Evolutionary conservation across 768 basidiomycete species (phyloP).

Genomic region (Boletus eberwhitei): DNA sequence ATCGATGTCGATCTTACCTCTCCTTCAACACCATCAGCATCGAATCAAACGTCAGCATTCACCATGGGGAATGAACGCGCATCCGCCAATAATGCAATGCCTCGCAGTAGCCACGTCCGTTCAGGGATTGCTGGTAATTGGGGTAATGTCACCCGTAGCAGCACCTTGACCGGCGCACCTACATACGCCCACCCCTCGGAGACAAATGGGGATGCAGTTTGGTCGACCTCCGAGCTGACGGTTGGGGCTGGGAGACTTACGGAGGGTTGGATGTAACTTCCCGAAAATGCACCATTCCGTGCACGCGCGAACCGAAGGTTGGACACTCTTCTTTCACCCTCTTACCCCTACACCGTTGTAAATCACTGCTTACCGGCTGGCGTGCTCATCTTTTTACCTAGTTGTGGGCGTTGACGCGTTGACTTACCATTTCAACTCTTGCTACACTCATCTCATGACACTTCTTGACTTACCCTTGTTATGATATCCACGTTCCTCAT

Average conservation of each 20-base stretch:
- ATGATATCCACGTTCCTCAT: slow-evolving; percentile 42
- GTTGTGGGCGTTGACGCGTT: slow-evolving; percentile 10
- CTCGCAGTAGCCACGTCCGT: slow-evolving; percentile 64
- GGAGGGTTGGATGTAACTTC: slow-evolving; percentile 45
- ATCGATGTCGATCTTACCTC: slow-evolving; percentile 56
- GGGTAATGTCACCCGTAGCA: slow-evolving; percentile 58
- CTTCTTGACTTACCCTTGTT: slow-evolving; percentile 37
- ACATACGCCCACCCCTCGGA: slow-evolving; percentile 56
- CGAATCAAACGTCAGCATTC: slow-evolving; percentile 41
- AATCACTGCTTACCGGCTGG: slow-evolving; percentile 8
- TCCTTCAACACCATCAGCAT: slow-evolving; percentile 51
- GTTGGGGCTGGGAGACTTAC: slow-evolving; percentile 50
- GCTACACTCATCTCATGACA: slow-evolving; percentile 30
- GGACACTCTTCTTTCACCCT: slow-evolving; percentile 37
- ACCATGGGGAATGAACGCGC: slow-evolving; percentile 39
- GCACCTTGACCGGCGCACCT: slow-evolving; percentile 45
- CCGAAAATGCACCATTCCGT: slow-evolving; percentile 3
- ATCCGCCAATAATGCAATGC: slow-evolving; percentile 28
- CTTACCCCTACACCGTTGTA: slow-evolving; percentile 3
- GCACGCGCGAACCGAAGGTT: slow-evolving; percentile 30
- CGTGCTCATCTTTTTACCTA: slow-evolving; percentile 6
- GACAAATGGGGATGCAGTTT: slow-evolving; percentile 52
- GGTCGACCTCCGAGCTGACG: slow-evolving; percentile 53
- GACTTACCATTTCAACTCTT: slow-evolving; percentile 22
- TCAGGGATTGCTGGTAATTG: slow-evolving; percentile 82